Evolutionary conservation across 306 rosid genomes (phyloP), one percentile per base, ranked within the genome.

Genomic region (Cercis canadensis): DNA sequence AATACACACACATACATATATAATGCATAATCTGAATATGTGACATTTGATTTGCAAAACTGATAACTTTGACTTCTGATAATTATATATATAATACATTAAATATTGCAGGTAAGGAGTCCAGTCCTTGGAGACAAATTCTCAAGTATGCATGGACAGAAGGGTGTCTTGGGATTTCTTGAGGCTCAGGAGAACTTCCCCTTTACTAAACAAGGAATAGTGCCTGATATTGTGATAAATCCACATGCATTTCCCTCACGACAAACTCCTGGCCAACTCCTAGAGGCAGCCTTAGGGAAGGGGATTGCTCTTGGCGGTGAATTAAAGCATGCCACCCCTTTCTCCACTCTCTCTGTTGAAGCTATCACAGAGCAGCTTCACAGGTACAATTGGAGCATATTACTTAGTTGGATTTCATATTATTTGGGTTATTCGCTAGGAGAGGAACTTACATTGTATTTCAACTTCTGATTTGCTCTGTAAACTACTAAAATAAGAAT

Each of bases 121-220:
- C 99, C 99, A 21, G 87, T 85, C 72, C 96, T 91, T 39, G 99
- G 99, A 69, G 99, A 95, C 84, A 95, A 95, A 70, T 94, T 94
- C 81, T 94, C 99, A 13, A 91, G 97, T 67, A 94, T 94, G 99
- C 99, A 94, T 40, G 99, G 99, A n/a, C 99, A 94, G 44, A 94
- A 94, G 74, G 99, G 97, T 62, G 99, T 94, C n/a, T 73, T 94
- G 46, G 99, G 99, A 9, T 91, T 82, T 82, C 73, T 94, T 76
- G 99, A 91, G 81, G 85, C 87, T 18, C 93, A 95, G 72, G 99
- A 95, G 70, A 95, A 95, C 83, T 95, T 95, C 55, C 96, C 96
- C 34, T 91, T 95, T 79, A 91, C 99, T 18, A 72, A 85, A 18
- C 96, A 91, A 72, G 99, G 99, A 52, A 86, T 91, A 57, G 97